Percentiles rank a stretch among this genome's conserved stretches.
phyloP scores from a whole-genome alignment of 768 basidiomycete species.

The Rhodotorula toruloides region DNA sequence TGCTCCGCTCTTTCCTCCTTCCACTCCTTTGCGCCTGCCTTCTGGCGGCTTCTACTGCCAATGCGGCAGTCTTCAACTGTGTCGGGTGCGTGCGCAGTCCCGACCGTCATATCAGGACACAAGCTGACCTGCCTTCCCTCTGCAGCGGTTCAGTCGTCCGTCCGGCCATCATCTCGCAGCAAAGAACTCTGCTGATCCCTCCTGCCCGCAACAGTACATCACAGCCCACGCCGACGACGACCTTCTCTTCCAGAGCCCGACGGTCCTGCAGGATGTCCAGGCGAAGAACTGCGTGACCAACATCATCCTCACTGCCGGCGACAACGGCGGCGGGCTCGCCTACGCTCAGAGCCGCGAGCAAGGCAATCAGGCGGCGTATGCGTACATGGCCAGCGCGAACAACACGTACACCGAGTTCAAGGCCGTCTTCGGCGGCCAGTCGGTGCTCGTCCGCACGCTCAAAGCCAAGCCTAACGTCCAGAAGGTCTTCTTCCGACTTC shows the following conservation, averaged over 20 bases:
- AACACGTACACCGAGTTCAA: not conserved
- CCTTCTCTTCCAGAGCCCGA: conserved; percentile 28
- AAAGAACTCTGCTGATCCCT: not conserved
- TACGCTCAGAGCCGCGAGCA: conserved; percentile 11
- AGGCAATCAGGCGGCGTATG: conserved; percentile 8
- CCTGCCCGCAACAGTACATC: not conserved
- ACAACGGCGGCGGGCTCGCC: not conserved
- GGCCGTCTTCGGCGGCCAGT: conserved; percentile 15
- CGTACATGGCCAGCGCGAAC: not conserved
- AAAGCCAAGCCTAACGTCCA: conserved; percentile 1
- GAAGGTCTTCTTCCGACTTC: not conserved
- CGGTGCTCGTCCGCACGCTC: conserved; percentile 12
- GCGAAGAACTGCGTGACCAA: conserved; percentile 7
- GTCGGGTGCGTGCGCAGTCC: not conserved
- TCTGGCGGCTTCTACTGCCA: not conserved
- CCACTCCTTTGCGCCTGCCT: too few relatives aligned
- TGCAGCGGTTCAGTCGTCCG: not conserved
- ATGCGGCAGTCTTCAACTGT: not conserved
- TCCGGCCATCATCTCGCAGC: not conserved
- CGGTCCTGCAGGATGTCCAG: not conserved
- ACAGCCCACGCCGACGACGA: conserved; percentile 36
- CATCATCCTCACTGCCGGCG: conserved; percentile 17
- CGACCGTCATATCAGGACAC: not conserved
- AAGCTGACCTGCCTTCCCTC: not conserved
- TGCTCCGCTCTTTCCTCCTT: not conserved